These are phyloP conservation scores for Pyrenochaeta sp. DNA, from an alignment of 2,329 filamentous ascomycete genomes.

Conservation along the genomic window DNA sequence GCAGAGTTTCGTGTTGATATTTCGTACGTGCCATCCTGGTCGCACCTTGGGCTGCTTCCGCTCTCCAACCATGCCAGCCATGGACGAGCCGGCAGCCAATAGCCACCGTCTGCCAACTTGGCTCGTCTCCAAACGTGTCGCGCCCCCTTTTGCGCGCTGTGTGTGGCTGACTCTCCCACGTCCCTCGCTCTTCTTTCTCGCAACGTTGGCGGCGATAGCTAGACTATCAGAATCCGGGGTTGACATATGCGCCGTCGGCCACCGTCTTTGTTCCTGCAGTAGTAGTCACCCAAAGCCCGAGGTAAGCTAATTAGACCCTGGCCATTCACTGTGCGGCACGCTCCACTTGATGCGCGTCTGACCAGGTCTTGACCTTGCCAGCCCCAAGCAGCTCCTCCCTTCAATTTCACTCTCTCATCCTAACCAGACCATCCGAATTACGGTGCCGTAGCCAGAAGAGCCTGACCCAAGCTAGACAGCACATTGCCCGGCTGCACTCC, in stretches of 20 bases:
- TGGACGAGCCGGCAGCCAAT: not conserved
- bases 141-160: not conserved
- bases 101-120: not conserved
- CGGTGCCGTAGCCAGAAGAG: slow-evolving; percentile 14
- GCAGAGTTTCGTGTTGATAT: slow-evolving; percentile 10
- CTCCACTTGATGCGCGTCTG: slow-evolving; percentile 13
- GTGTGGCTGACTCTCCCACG: not conserved
- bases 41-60: slow-evolving; percentile 5
- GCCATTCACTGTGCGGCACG: slow-evolving; percentile 22
- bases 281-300: slow-evolving; percentile 17
- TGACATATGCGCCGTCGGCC: slow-evolving; percentile 7
- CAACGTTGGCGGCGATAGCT: not conserved
- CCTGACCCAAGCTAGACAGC: slow-evolving; percentile 19
- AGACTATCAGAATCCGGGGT: slow-evolving; percentile 10
- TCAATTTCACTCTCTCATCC: slow-evolving; percentile 15
- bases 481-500: slow-evolving; percentile 26
- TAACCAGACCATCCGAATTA: slow-evolving; percentile 5
- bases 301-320: slow-evolving; percentile 24
- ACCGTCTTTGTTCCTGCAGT: slow-evolving; percentile 25
- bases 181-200: not conserved
- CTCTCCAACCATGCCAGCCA: not conserved
- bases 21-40: slow-evolving; percentile 11
- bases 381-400: slow-evolving; percentile 17
- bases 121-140: not conserved
- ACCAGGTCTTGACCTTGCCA: slow-evolving; percentile 16